Base-by-base conservation (phyloP, 768 basidiomycete genomes). In the Galerina marginata region DNA sequence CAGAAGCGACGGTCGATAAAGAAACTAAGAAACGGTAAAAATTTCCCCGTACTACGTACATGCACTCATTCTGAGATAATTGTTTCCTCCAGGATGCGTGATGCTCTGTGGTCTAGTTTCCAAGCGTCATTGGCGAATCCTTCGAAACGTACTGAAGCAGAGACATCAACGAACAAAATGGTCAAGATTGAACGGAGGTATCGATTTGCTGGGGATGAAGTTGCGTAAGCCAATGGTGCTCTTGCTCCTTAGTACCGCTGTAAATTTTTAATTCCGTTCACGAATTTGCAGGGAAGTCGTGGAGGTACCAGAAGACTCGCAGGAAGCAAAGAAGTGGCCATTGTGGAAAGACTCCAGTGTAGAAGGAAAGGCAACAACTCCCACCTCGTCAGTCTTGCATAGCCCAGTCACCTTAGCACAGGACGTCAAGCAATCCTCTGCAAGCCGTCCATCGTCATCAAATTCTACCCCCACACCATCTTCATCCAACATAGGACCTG, bases 301-400 rank as follows among this genome's bases (percentile, higher is more conserved):
- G 15, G 88, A 92, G 60, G 93, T 94, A 2, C 77, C 81, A 11
- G 90, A 86, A 64, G 83, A 85, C 65, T 93, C 92, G 1, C 74
- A 81, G 6, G 93, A 95, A 4, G 92, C 92, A 3, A 87, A 82
- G 68, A 84, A 83, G 70, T 95, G 91, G 90, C 88, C 91, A 0
- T 63, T 76, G 29, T 88, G 83, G 83, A 66, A 58, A 4, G 62
- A 69, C 44, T 68, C 69, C 9, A 64, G 63, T 16, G 64, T 60
- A 42, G 55, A 59, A 16, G 46, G 45, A 14, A 60, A 57, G 6
- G 23, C 9, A 3, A 20, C 40, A 14, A n/a, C 29, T 36, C 38
- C 23, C 26, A 15, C 63, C 4, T 40, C 68, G 6, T 48, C 59
- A 33, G 33, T 9, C 15, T 12, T 55, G 39, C 15, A 37, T 14